These are phyloP conservation scores for Beauveria medogensis DNA, from an alignment of 2,329 filamentous ascomycete genomes.

Conservation along the genomic window DNA sequence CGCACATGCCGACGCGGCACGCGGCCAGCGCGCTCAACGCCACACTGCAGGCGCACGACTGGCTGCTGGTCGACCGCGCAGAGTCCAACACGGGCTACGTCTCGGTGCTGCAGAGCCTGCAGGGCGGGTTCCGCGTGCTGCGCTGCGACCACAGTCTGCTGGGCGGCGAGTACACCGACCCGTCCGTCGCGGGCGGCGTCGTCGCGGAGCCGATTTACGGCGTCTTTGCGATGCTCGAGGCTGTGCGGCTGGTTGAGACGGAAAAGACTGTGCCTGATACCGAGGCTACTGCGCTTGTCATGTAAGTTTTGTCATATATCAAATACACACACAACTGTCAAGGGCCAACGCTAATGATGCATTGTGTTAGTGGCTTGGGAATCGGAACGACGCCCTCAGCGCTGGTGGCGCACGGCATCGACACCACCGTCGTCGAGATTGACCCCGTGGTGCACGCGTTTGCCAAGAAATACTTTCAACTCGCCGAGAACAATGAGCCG, in stretches of 20 bases:
- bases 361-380: constrained; percentile 61
- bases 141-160: constrained; percentile 91
- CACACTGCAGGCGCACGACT: constrained; percentile 57
- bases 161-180: constrained; percentile 78
- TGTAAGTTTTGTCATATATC: constrained; percentile 47
- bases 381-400: constrained; percentile 88
- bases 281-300: constrained; percentile 73
- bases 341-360: neutral
- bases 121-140: constrained; percentile 69
- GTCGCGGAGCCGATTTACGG: constrained; percentile 85
- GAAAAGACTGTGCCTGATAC: constrained; percentile 45
- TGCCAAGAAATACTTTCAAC: constrained; percentile 72
- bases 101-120: constrained; percentile 72
- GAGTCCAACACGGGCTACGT: constrained; percentile 91
- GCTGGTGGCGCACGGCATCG: constrained; percentile 76
- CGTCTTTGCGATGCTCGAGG: constrained; percentile 93
- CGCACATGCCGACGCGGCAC: constrained; percentile 57
- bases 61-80: constrained; percentile 67
- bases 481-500: constrained; percentile 69
- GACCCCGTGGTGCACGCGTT: constrained; percentile 84
- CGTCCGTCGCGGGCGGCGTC: constrained; percentile 32
- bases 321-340: too few species aligned
- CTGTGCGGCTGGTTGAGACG: constrained; percentile 69
- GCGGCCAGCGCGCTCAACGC: constrained; percentile 57
- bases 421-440: constrained; percentile 91